These are phyloP conservation scores for Ascochyta fabae DNA, from an alignment of 2,329 filamentous ascomycete genomes.

Conservation along the genomic window DNA sequence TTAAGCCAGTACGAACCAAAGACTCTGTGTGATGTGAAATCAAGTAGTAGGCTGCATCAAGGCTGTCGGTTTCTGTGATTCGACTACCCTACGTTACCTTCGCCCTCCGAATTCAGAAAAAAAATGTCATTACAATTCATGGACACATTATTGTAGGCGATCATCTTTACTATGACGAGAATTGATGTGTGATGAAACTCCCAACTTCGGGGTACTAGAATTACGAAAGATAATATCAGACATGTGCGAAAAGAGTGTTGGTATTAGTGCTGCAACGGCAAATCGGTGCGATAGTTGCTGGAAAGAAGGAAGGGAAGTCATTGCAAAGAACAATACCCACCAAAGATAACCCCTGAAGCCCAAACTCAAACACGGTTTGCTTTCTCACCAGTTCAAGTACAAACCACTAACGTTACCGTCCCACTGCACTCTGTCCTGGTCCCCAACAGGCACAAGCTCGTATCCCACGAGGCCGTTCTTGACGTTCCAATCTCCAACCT, in stretches of 20 bases:
- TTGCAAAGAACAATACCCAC: background rate
- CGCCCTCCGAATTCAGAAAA: no score
- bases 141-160: no score
- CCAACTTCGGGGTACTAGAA: no score
- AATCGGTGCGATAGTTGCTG: background rate
- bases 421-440: slow-evolving; percentile 18
- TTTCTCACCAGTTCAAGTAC: slow-evolving; percentile 8
- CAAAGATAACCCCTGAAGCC: no score
- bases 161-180: no score
- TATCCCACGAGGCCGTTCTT: slow-evolving; percentile 11
- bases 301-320: background rate
- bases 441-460: slow-evolving; percentile 23
- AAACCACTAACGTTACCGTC: slow-evolving; percentile 13
- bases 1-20: no score
- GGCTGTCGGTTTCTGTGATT: no score
- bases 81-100: no score
- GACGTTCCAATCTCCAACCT: slow-evolving; percentile 4
- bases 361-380: background rate
- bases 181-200: no score
- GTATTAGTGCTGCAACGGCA: background rate
- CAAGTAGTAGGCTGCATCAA: no score
- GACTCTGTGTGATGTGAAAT: no score
- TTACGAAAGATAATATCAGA: slow-evolving; percentile 44
- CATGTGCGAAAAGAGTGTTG: background rate
- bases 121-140: no score